phyloP scores from a whole-genome alignment of 208 protist species.

The Acanthamoeba pearcei region DNA sequence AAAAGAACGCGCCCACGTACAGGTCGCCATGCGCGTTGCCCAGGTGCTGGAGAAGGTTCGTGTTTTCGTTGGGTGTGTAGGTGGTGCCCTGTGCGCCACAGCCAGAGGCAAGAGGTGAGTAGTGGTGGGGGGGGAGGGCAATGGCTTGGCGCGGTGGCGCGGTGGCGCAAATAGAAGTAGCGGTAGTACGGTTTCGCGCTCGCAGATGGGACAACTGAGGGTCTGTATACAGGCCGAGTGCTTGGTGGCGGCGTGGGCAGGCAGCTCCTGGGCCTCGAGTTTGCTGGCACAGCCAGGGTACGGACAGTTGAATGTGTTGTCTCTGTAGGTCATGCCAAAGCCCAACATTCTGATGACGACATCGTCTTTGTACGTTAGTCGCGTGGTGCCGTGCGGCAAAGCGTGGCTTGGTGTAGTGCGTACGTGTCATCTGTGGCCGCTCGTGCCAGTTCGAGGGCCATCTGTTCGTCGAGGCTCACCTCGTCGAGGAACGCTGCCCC shows the following conservation, averaged over 20 bases:
- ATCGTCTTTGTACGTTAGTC: neutral
- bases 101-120: neutral
- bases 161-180: neutral
- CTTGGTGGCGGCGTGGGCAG: constrained; percentile 8
- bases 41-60: constrained; percentile 55
- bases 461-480: constrained; percentile 3
- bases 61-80: constrained; percentile 42
- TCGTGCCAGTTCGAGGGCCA: constrained; percentile 12
- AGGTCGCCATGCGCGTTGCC: neutral
- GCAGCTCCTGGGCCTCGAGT: constrained; percentile 49
- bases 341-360: neutral
- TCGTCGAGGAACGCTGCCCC: neutral
- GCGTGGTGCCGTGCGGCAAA: neutral
- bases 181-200: neutral
- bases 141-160: neutral
- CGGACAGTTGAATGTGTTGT: neutral
- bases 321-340: neutral
- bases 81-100: neutral
- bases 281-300: constrained; percentile 9
- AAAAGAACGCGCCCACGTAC: neutral
- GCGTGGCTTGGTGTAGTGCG: neutral
- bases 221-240: constrained; percentile 41
- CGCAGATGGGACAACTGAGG: constrained; percentile 55
- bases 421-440: neutral
- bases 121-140: neutral